These are phyloP conservation scores for Luffa aegyptiaca DNA, from an alignment of 306 rosid genomes.

Conservation along the genomic window DNA sequence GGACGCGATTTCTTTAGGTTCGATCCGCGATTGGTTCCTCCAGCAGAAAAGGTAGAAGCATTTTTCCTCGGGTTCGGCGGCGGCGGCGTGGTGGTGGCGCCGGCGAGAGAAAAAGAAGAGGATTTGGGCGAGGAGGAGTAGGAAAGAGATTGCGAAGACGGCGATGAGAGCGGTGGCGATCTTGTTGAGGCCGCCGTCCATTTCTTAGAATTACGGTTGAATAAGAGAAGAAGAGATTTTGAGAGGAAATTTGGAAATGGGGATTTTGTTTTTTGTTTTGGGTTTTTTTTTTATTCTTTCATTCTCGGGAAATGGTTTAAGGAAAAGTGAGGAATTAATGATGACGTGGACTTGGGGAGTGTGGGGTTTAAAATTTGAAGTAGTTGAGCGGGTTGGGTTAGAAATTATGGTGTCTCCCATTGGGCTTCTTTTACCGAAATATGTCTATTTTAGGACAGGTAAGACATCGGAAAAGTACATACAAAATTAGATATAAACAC, in stretches of 20 bases:
- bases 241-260: neutral
- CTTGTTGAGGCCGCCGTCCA: slow-evolving; percentile 17
- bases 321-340: neutral
- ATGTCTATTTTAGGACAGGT: too few species aligned
- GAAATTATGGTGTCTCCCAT: neutral
- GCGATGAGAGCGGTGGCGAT: slow-evolving; percentile 11
- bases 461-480: too few species aligned
- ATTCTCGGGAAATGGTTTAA: neutral
- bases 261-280: neutral
- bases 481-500: too few species aligned
- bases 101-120: slow-evolving; percentile 24
- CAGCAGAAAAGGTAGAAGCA: slow-evolving; percentile 8
- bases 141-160: slow-evolving; percentile 15
- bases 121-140: slow-evolving; percentile 20
- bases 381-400: slow-evolving; percentile 9
- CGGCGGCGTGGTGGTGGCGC: neutral
- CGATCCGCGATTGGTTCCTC: slow-evolving; percentile 24
- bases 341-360: slow-evolving; percentile 10
- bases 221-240: neutral
- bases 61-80: neutral
- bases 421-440: neutral
- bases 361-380: slow-evolving; percentile 15
- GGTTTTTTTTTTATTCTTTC: neutral
- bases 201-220: neutral
- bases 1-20: neutral